Evolutionary conservation across 225 moss, liverwort and hornwort genomes (phyloP), one percentile per base, ranked within the genome.

Genomic region (Pseudisothecium myosuroides): DNA sequence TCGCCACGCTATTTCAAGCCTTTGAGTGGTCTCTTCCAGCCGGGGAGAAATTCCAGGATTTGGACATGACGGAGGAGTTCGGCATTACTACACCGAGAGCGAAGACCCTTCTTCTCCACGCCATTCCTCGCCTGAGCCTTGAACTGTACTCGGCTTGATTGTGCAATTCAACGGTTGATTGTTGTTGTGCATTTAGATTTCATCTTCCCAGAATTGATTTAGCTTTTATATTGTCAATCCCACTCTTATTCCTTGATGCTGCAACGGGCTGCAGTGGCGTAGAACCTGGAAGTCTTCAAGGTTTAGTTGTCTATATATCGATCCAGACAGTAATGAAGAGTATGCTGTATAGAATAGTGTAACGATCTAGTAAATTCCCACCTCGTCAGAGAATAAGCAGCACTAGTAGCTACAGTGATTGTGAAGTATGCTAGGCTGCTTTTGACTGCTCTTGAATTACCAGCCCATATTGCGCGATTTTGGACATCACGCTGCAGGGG

Each of bases 1-100:
- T 85, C 26, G 93, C 94, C 54, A 67, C 64, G 34, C 69, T 88
- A 10, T 47, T 89, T 47, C 93, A 93, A 22, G 59, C 82, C 3
- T 93, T 93, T 17, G 73, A 87, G 41, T 93, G 90, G 91, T 72
- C 85, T 36, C 86, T 90, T n/a, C 91, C 90, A 11, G 61, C 50
- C 22, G 86, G 82, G 16, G 74, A 87, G 58, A 87, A 76, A 26
- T 86, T 72, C 73, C 58, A 84, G 87, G 63, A 91, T 58, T 54
- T 90, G 69, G 88, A 93, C 86, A 91, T 90, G 88, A 74, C 68
- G 39, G 77, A 93, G 47, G 55, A 14, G 36, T 88, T 90, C 29
- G 93, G 91, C 47, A 23, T 92, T 24, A 88, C 90, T 3, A n/a
- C 47, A 10, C 88, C 92, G 12, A 62, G 90, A 74, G 86, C 84